phyloP scores from a whole-genome alignment of 257 asterid genomes.

The Cynanchum wilfordii region DNA sequence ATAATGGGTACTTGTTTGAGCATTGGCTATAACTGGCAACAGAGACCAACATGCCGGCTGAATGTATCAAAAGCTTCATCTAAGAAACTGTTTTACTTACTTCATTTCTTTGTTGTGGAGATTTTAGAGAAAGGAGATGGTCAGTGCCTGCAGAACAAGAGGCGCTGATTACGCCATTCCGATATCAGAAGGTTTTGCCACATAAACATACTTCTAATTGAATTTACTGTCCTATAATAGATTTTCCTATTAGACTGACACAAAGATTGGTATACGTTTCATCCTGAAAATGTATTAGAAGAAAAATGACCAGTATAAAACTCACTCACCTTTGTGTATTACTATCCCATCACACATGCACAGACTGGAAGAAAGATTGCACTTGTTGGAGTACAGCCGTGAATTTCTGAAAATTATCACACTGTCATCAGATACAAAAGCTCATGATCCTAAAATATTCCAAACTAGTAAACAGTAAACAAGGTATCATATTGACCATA shows the following conservation, averaged over 20 bases:
- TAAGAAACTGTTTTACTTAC: not conserved
- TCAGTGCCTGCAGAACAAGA: not conserved
- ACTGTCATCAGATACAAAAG: not conserved
- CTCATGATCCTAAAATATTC: constrained; percentile 6
- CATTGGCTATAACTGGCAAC: not conserved
- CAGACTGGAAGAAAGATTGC: constrained; percentile 33
- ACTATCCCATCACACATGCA: constrained; percentile 26
- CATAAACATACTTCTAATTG: not conserved
- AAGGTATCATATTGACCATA: not conserved
- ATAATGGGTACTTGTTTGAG: not conserved
- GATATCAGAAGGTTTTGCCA: not conserved
- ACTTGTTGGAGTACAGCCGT: constrained; percentile 29
- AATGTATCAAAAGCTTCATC: not conserved
- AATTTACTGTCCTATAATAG: not conserved
- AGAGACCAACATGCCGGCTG: not conserved
- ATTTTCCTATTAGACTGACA: not conserved
- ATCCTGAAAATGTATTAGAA: constrained; percentile 8
- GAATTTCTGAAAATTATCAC: constrained; percentile 35
- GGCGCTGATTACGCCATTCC: not conserved
- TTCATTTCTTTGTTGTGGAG: not conserved
- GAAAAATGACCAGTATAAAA: not conserved
- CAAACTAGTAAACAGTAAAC: not conserved
- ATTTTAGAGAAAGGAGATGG: not conserved
- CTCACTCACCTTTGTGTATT: constrained; percentile 50
- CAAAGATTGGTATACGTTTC: not conserved